These are phyloP conservation scores for Albatrellus ellisii DNA, from an alignment of 768 basidiomycete species.

Conservation along the genomic window DNA sequence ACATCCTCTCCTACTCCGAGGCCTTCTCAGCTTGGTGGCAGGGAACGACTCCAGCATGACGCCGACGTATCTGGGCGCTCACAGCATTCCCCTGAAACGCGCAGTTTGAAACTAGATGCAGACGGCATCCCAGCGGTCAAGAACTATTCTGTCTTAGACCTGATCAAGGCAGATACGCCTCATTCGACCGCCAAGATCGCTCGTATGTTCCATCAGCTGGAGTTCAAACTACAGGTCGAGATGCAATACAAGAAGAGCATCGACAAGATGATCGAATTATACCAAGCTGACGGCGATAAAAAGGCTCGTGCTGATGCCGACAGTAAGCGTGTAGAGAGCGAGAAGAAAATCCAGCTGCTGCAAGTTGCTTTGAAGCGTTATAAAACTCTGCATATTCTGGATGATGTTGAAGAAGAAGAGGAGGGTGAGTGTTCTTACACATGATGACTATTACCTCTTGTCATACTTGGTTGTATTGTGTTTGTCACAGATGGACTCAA, in stretches of 20 bases:
- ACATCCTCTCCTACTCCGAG: slow-evolving; percentile 7
- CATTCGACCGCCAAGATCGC: slow-evolving; percentile 94
- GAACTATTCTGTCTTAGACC: slow-evolving; percentile 76
- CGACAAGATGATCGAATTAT: slow-evolving; percentile 97
- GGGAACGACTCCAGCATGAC: slow-evolving; percentile 9
- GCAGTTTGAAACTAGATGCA: slow-evolving; percentile 22
- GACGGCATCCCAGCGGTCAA: slow-evolving; percentile 30
- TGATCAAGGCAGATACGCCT: slow-evolving; percentile 96
- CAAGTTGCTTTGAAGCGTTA: slow-evolving; percentile 89
- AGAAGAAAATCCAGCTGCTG: slow-evolving; percentile 91
- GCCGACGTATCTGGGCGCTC: slow-evolving; percentile 5
- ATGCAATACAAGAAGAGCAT: slow-evolving; percentile 97
- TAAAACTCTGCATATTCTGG: slow-evolving; percentile 89
- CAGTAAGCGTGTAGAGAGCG: slow-evolving; percentile 86
- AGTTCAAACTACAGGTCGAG: slow-evolving; percentile 98
- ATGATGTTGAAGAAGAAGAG: slow-evolving; percentile 65
- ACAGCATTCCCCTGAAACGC: slow-evolving; percentile 17
- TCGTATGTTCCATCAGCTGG: slow-evolving; percentile 94
- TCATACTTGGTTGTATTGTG: not conserved
- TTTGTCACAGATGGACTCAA: slow-evolving; percentile 19
- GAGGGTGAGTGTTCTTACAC: slow-evolving; percentile 51
- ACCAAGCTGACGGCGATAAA: slow-evolving; percentile 95
- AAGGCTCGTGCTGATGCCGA: slow-evolving; percentile 89
- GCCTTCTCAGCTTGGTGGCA: slow-evolving; percentile 4
- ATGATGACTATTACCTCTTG: not conserved